Percentiles rank a stretch among this genome's conserved stretches.
Conservation (phyloP, 495 filamentous ascomycete genomes). For the Thermothielavioides terrestris region DNA sequence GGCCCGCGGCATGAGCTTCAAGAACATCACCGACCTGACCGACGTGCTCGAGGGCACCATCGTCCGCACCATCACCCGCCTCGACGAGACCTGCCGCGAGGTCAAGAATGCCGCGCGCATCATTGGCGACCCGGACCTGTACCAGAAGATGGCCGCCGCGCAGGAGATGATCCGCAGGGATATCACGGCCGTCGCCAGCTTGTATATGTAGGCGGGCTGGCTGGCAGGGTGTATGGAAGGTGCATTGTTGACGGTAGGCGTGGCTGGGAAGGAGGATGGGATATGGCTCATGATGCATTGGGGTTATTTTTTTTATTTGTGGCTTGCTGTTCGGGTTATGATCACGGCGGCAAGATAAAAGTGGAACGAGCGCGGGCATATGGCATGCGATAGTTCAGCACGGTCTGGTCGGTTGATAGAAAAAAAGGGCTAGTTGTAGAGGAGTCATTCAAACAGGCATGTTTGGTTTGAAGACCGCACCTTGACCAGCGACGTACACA, state of each 20-base stretch:
- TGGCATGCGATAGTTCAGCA: not conserved
- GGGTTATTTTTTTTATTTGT: not conserved
- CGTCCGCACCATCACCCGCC: conserved; percentile 79
- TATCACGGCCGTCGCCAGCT: conserved; percentile 78
- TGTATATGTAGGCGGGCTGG: conserved; percentile 73
- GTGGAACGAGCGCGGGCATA: not conserved
- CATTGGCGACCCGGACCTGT: conserved; percentile 89
- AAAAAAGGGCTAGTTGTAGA: not conserved
- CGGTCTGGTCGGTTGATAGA: not conserved
- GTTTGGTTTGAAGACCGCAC: no score
- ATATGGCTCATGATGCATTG: not conserved
- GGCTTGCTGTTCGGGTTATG: not conserved
- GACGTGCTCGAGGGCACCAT: conserved; percentile 97
- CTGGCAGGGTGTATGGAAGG: not conserved
- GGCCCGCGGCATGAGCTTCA: conserved; percentile 96
- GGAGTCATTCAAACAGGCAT: no score
- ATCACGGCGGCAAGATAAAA: not conserved
- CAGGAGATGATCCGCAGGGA: conserved; percentile 97
- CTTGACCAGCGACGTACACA: no score
- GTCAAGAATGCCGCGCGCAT: conserved; percentile 95
- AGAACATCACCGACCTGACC: conserved; percentile 91
- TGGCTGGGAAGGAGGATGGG: not conserved
- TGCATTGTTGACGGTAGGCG: not conserved
- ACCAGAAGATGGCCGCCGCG: conserved; percentile 89
- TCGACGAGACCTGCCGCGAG: conserved; percentile 95